Evolutionary conservation across 2,329 filamentous ascomycete species (phyloP).

Genomic region (Penicillium sp.): DNA sequence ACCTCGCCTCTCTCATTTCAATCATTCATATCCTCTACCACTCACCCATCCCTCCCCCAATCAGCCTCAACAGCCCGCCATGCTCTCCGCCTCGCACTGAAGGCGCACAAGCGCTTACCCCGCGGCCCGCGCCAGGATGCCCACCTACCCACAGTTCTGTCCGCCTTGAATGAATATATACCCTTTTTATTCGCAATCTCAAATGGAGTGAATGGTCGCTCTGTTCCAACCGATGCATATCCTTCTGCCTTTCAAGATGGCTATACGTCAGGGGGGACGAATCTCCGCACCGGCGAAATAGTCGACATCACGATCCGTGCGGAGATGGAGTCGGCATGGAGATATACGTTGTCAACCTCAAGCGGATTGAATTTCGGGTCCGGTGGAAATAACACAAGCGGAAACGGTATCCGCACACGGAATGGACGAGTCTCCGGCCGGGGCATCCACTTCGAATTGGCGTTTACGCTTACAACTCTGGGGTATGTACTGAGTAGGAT

Average conservation of each 20-base stretch:
- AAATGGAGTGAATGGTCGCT: slow-evolving; percentile 59
- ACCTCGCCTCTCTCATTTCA: slow-evolving; percentile 85
- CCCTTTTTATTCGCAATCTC: slow-evolving; percentile 81
- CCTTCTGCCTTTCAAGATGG: neutral
- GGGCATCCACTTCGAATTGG: slow-evolving; percentile 79
- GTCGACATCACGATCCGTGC: slow-evolving; percentile 68
- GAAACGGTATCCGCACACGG: slow-evolving; percentile 45
- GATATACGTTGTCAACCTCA: slow-evolving; percentile 70
- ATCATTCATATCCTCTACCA: slow-evolving; percentile 71
- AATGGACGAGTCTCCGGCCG: slow-evolving; percentile 68
- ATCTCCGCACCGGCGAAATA: slow-evolving; percentile 53
- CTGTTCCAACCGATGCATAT: neutral
- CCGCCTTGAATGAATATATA: slow-evolving; percentile 72
- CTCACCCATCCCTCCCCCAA: slow-evolving; percentile 85
- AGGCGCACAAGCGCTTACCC: slow-evolving; percentile 84
- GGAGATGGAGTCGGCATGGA: slow-evolving; percentile 74
- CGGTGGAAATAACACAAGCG: neutral
- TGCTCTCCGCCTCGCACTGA: slow-evolving; percentile 78
- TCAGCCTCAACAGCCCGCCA: slow-evolving; percentile 79
- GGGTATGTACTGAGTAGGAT: slow-evolving; percentile 72
- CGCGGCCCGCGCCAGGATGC: slow-evolving; percentile 64
- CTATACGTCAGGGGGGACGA: neutral
- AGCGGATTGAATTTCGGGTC: slow-evolving; percentile 10
- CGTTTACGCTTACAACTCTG: slow-evolving; percentile 74
- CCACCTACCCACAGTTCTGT: slow-evolving; percentile 68